Percentiles rank a stretch among this genome's conserved stretches.
phyloP scores from a whole-genome alignment of 805 yeast species.

The Brettanomyces sp. region DNA sequence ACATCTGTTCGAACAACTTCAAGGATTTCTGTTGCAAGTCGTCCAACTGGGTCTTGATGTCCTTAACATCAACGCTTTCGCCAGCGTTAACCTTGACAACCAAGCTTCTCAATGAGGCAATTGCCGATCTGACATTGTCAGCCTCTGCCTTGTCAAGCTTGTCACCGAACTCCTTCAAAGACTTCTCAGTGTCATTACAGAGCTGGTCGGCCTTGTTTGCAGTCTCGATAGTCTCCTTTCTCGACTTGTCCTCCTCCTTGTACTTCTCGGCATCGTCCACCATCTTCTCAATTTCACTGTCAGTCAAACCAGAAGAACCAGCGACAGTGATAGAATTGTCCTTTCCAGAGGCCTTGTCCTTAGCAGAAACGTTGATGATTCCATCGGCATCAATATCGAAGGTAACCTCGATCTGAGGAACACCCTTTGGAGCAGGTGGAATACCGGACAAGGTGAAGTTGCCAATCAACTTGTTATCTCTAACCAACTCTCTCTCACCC shows the following conservation, averaged over 20 bases:
- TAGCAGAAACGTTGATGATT: slow-evolving; percentile 70
- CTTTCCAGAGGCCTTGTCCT: slow-evolving; percentile 69
- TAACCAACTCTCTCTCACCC: slow-evolving; percentile 97
- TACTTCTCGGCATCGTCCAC: slow-evolving; percentile 58
- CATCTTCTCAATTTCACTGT: slow-evolving; percentile 55
- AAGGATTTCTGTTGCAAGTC: slow-evolving; percentile 67
- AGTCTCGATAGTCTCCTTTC: slow-evolving; percentile 56
- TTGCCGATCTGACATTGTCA: slow-evolving; percentile 41
- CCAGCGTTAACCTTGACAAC: slow-evolving; percentile 52
- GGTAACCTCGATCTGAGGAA: slow-evolving; percentile 88
- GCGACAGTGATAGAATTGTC: slow-evolving; percentile 67
- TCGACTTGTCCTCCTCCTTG: slow-evolving; percentile 49
- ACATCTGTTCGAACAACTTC: slow-evolving; percentile 68
- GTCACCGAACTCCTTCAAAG: slow-evolving; percentile 68
- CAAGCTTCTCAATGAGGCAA: slow-evolving; percentile 52
- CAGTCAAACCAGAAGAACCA: slow-evolving; percentile 62
- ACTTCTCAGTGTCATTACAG: slow-evolving; percentile 81
- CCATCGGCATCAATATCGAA: slow-evolving; percentile 97
- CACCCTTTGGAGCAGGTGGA: slow-evolving; percentile 94
- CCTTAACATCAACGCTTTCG: slow-evolving; percentile 40
- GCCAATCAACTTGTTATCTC: slow-evolving; percentile 96
- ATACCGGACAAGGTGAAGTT: slow-evolving; percentile 93
- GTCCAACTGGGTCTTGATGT: slow-evolving; percentile 64
- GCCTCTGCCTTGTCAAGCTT: slow-evolving; percentile 41
- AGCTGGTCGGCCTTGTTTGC: slow-evolving; percentile 73